phyloP scores from a whole-genome alignment of 192 early-diverging fungal species.

The Coemansia furcata region DNA sequence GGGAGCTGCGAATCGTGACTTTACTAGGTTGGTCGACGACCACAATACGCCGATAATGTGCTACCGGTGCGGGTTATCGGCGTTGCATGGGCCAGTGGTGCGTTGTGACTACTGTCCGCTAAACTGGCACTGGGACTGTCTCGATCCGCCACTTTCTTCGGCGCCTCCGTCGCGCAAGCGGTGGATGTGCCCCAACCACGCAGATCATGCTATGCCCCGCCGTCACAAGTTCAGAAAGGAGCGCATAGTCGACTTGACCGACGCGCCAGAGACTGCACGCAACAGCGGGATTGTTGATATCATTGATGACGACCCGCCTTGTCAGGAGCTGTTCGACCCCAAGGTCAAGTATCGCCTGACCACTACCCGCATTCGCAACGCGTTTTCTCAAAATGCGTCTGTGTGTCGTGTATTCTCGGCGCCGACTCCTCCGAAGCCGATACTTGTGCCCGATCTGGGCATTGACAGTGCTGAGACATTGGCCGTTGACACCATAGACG shows the following conservation, averaged over 20 bases:
- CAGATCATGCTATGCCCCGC: conserved; percentile 41
- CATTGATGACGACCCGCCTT: conserved; percentile 46
- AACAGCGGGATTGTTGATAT: conserved; percentile 47
- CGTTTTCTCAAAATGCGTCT: conserved; percentile 21
- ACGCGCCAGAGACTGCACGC: conserved; percentile 18
- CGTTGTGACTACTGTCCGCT: conserved; percentile 52
- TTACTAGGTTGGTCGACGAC: conserved; percentile 42
- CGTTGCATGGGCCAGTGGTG: conserved; percentile 37
- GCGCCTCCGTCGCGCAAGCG: conserved; percentile 36
- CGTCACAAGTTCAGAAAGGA: conserved; percentile 50
- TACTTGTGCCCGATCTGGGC: neutral
- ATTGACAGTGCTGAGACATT: neutral
- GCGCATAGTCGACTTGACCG: conserved; percentile 40
- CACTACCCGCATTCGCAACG: conserved; percentile 26
- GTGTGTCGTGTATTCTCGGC: neutral
- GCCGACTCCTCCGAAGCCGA: neutral
- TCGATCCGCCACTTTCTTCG: conserved; percentile 47
- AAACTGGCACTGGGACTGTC: conserved; percentile 53
- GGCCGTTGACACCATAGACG: neutral
- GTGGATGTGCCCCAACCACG: conserved; percentile 55
- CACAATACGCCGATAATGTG: conserved; percentile 42
- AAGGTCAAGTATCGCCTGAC: conserved; percentile 40
- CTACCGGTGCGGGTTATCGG: conserved; percentile 47
- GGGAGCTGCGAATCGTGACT: conserved; percentile 31
- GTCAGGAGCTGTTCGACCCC: conserved; percentile 43